Base-by-base conservation (phyloP, 2,329 filamentous ascomycete genomes). In the Coleophoma cylindrospora region DNA sequence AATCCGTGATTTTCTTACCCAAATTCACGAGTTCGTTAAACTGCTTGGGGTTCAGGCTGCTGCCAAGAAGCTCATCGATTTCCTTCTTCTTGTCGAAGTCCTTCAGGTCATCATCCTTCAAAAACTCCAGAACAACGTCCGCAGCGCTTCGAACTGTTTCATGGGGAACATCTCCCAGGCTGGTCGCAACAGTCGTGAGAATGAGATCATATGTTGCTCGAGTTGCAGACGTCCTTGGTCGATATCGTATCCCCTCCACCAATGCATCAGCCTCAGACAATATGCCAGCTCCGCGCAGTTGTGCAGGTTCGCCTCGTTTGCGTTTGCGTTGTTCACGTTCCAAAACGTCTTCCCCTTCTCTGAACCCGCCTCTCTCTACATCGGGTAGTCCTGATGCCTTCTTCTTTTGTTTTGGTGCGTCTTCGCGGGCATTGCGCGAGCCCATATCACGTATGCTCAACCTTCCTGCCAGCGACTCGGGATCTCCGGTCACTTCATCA, bases 41-140 rank as follows among this genome's bases (percentile, higher is more conserved):
- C 67, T 96, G 86, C 66, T 96, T 95, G 1, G 89, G 81, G 45
- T 79, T 85, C 74, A 96, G 81, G 1, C 84, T 83, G 34, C 80
- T 80, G n/a, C 92, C 94, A 40, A 99, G 70, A 52, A 97, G 83
- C 57, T 97, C 94, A 61, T 99, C 94, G 40, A 97, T 83, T 67
- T 96, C 91, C 71, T 91, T 96, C 75, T 99, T 99, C 76, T 95
- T 96, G 67, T 99, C 94, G 53, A 95, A 89, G 66, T 99, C 94
- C 68, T 97, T 97, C 73, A 96, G 75, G 55, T 91, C 87, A 55
- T 96, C 91, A 60, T 97, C 91, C 69, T 99, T 99, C 41, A 99
- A 74, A 55, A 87, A 90, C 66, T 99, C 94, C 48, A 99, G 69
- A 3, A 91, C 84, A 3, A 89, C 91, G 67, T 99, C 94, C 13